Evolutionary conservation across 2,329 filamentous ascomycete species (phyloP).

Genomic region (Fusarium brachygibbosum): DNA sequence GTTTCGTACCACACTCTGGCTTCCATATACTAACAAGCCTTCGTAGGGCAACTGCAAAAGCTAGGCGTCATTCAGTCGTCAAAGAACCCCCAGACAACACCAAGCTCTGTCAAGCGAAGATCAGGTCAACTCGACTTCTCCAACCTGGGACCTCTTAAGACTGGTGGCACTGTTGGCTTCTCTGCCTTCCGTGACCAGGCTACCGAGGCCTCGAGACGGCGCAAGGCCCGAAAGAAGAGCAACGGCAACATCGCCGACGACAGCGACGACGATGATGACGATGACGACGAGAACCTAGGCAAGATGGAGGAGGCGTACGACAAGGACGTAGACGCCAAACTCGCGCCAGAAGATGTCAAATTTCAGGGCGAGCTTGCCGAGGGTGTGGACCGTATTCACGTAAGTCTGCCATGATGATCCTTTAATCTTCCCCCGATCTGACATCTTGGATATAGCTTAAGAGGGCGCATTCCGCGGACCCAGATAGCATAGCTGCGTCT

Average conservation of each 20-base stretch:
- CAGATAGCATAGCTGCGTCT: slow-evolving; percentile 61
- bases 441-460: slow-evolving; percentile 71
- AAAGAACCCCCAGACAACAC: slow-evolving; percentile 73
- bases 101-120: slow-evolving; percentile 77
- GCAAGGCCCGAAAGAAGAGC: slow-evolving; percentile 71
- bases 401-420: slow-evolving; percentile 57
- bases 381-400: slow-evolving; percentile 85
- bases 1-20: slow-evolving; percentile 55
- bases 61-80: slow-evolving; percentile 86
- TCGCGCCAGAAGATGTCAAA: slow-evolving; percentile 78
- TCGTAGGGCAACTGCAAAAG: slow-evolving; percentile 89
- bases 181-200: slow-evolving; percentile 84
- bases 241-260: slow-evolving; percentile 78
- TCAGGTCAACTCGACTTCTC: slow-evolving; percentile 89
- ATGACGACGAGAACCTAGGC: slow-evolving; percentile 69
- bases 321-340: slow-evolving; percentile 69
- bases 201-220: slow-evolving; percentile 67
- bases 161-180: slow-evolving; percentile 90
- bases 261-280: slow-evolving; percentile 81
- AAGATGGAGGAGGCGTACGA: slow-evolving; percentile 76
- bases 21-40: slow-evolving; percentile 45
- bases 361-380: slow-evolving; percentile 82
- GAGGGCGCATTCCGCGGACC: slow-evolving; percentile 81
- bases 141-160: slow-evolving; percentile 84
- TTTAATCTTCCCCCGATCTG: background rate